Conservation (phyloP, 495 filamentous ascomycete species). For the Neurospora pannonica region DNA sequence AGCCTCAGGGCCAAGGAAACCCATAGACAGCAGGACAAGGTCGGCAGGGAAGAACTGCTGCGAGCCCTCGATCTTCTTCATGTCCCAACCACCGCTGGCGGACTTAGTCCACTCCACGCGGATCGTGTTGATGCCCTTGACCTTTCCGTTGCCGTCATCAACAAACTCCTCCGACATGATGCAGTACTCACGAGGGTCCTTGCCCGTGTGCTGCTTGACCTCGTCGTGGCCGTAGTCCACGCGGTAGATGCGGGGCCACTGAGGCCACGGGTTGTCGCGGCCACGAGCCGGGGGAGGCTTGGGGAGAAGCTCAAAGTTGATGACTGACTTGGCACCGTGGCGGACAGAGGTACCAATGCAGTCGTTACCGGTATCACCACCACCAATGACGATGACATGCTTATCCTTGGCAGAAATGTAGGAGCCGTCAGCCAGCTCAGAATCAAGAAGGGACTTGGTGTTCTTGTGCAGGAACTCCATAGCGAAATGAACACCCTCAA, state of each 20-base stretch:
- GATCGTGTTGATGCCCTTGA: conserved; percentile 95
- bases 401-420: conserved; percentile 98
- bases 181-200: conserved; percentile 96
- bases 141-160: conserved; percentile 76
- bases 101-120: conserved; percentile 96
- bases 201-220: conserved; percentile 94
- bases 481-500: conserved; percentile 92
- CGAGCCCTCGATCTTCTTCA: conserved; percentile 93
- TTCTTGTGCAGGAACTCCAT: conserved; percentile 99
- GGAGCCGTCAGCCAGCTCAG: conserved; percentile 69
- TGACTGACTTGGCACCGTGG: conserved; percentile 91
- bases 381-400: conserved; percentile 94
- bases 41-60: conserved; percentile 98
- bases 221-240: conserved; percentile 97
- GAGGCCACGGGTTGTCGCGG: conserved; percentile 96
- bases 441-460: conserved; percentile 97
- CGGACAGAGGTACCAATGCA: conserved; percentile 98
- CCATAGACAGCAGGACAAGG: conserved; percentile 94
- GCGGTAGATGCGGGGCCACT: conserved; percentile 98
- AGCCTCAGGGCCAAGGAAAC: conserved; percentile 93
- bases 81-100: conserved; percentile 90
- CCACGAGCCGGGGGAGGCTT: conserved; percentile 91
- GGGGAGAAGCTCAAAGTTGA: conserved; percentile 95
- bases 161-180: conserved; percentile 99
- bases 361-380: conserved; percentile 98